phyloP scores from a whole-genome alignment of 805 yeast genomes.

The Saturnispora gosingensis region DNA sequence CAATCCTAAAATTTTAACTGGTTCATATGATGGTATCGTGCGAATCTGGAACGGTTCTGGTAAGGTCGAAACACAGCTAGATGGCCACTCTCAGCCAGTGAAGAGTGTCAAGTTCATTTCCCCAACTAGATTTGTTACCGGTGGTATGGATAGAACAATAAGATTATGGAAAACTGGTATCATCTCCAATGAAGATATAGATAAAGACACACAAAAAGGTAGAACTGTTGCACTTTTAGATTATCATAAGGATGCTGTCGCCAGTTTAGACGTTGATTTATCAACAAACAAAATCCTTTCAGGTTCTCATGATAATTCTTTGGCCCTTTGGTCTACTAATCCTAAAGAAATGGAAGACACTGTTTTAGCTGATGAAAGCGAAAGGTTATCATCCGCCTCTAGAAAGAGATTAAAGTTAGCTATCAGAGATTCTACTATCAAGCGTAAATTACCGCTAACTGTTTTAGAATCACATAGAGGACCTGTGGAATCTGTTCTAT shows the following conservation, averaged over 20 bases:
- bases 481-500: constrained; percentile 79
- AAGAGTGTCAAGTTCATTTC: constrained; percentile 74
- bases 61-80: constrained; percentile 64
- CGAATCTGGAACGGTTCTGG: constrained; percentile 83
- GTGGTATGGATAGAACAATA: constrained; percentile 81
- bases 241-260: constrained; percentile 88
- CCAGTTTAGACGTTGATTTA: constrained; percentile 52
- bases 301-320: constrained; percentile 69
- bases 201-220: constrained; percentile 40
- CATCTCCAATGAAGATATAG: constrained; percentile 35
- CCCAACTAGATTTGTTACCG: constrained; percentile 67
- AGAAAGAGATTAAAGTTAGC: constrained; percentile 83
- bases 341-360: constrained; percentile 71
- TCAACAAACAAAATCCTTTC: constrained; percentile 60
- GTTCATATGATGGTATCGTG: constrained; percentile 86
- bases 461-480: constrained; percentile 72
- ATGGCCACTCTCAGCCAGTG: constrained; percentile 85
- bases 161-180: constrained; percentile 75
- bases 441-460: constrained; percentile 75
- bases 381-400: constrained; percentile 60
- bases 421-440: constrained; percentile 59
- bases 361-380: constrained; percentile 32
- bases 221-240: constrained; percentile 76
- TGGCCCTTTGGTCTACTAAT: constrained; percentile 85
- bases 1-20: constrained; percentile 63